phyloP scores from a whole-genome alignment of 345 rosid genomes.

The Bruguiera sexangula region DNA sequence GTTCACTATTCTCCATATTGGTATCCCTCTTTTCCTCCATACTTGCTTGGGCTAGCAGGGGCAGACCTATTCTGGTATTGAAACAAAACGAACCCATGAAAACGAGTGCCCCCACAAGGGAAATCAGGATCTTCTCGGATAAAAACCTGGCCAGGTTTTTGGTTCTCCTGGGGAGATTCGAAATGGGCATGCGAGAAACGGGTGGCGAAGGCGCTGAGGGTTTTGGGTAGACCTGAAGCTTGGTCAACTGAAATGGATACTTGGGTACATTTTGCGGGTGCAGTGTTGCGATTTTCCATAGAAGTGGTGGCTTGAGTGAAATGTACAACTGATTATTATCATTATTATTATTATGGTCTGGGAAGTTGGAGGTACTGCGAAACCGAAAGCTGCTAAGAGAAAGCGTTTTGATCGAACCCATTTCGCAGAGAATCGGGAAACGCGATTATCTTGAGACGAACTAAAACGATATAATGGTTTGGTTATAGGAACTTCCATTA shows the following conservation, averaged over 20 bases:
- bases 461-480: too few species aligned
- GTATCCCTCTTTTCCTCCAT: slow-evolving; percentile 25
- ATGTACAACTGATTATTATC: background rate
- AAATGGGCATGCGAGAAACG: slow-evolving; percentile 16
- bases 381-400: slow-evolving; percentile 1
- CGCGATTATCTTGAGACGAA: too few species aligned
- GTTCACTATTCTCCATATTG: slow-evolving; percentile 38
- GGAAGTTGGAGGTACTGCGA: slow-evolving; percentile 12
- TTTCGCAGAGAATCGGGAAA: background rate
- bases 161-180: slow-evolving; percentile 21
- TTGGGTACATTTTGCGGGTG: slow-evolving; percentile 10
- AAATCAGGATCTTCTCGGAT: slow-evolving; percentile 38
- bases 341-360: background rate
- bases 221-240: slow-evolving; percentile 21
- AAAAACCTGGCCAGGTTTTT: slow-evolving; percentile 17
- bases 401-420: slow-evolving; percentile 20
- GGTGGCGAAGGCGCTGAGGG: slow-evolving; percentile 17
- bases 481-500: too few species aligned
- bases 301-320: slow-evolving; percentile 5
- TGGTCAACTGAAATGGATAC: slow-evolving; percentile 15
- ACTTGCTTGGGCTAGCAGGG: slow-evolving; percentile 33
- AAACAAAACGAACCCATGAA: slow-evolving; percentile 44
- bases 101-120: slow-evolving; percentile 56
- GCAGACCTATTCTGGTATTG: slow-evolving; percentile 42
- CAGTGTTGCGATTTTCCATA: slow-evolving; percentile 2